Base-by-base conservation (phyloP, 768 basidiomycete genomes). In the Neoboletus magnificus region DNA sequence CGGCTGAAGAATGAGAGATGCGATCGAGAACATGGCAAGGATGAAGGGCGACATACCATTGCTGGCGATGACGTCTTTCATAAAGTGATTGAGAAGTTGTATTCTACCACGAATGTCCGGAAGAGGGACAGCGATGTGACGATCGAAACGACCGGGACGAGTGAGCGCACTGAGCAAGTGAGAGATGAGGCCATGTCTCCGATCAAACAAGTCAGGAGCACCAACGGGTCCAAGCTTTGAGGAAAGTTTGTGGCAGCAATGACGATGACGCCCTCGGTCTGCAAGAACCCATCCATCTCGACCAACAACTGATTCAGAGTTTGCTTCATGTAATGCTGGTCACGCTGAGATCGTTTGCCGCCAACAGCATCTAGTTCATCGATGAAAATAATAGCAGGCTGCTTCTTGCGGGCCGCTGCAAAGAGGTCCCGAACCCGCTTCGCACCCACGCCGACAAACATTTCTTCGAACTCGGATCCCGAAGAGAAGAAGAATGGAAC, bases 211-310 rank as follows among this genome's bases (percentile, higher is more conserved):
- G 50, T 40, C 30, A 54, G 30, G 40, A 45, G 23, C 44, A 78
- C 86, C 68, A 59, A 92, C 91, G 84, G 86, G 70, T 99, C 97
- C 58, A 99, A 77, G 50, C 87, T 87, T 66, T 98, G 85, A 1
- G 96, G 96, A 72, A 98, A 97, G 73, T 99, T 99, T 49, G 97
- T 99, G n/a, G 89, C 92, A 32, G 91, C 95, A 55, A 98, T 92
- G 58, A 98, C 90, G 56, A 98, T 93, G 61, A 99, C 84, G 27
- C 94, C 96, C 71, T 98, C 93, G 29, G 80, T 84, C 69, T 94
- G 91, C 68, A 87, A 78, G 77, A 99, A 99, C 3, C 97, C 97
- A 66, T 99, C 97, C 82, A 98, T 88, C 71, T 99, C 97, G 39
- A 95, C 92, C 48, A 99, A 80, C 16, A 99, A 81, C 72, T 98